These are phyloP conservation scores for Chlamydomonas asymmetrica DNA, from an alignment of 139 green algal species.

Conservation along the genomic window DNA sequence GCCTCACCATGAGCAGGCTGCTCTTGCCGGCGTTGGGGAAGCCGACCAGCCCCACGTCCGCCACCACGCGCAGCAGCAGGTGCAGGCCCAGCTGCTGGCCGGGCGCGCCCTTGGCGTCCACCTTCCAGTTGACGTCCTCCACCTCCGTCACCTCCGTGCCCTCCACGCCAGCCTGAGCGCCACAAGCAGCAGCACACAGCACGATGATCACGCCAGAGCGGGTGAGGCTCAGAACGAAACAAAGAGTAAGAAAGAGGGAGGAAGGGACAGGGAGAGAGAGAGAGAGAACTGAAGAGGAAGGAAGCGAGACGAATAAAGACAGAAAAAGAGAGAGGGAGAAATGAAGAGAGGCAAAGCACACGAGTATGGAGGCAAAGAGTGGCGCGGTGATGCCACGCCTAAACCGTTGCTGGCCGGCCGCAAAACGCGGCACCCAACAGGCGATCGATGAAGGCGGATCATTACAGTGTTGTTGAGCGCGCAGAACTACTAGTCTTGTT, in stretches of 20 bases:
- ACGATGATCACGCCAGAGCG: not conserved
- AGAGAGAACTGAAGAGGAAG: not conserved
- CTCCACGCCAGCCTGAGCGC: slow-evolving; percentile 1
- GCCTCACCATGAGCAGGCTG: slow-evolving; percentile 53
- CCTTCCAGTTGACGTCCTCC: slow-evolving; percentile 68
- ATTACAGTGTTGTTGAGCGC: too few relatives aligned
- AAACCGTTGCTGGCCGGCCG: too few relatives aligned
- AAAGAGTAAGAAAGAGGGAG: too few relatives aligned
- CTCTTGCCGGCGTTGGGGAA: slow-evolving; percentile 91
- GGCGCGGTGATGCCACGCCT: too few relatives aligned
- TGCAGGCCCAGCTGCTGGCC: slow-evolving; percentile 75
- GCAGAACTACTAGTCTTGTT: too few relatives aligned
- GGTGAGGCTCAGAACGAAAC: too few relatives aligned
- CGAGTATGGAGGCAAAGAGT: too few relatives aligned
- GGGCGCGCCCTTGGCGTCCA: slow-evolving; percentile 53
- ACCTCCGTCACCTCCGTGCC: slow-evolving; percentile 60
- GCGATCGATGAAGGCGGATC: too few relatives aligned
- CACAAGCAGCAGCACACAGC: not conserved
- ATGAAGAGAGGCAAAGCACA: too few relatives aligned
- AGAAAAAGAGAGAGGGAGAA: too few relatives aligned
- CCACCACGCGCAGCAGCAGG: slow-evolving; percentile 85
- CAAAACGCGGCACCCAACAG: too few relatives aligned
- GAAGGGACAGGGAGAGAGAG: not conserved
- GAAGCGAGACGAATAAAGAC: not conserved
- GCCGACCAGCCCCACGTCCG: slow-evolving; percentile 93